phyloP scores from a whole-genome alignment of 371 early-diverging fungal species.

The Choanephora cucurbitarum region DNA sequence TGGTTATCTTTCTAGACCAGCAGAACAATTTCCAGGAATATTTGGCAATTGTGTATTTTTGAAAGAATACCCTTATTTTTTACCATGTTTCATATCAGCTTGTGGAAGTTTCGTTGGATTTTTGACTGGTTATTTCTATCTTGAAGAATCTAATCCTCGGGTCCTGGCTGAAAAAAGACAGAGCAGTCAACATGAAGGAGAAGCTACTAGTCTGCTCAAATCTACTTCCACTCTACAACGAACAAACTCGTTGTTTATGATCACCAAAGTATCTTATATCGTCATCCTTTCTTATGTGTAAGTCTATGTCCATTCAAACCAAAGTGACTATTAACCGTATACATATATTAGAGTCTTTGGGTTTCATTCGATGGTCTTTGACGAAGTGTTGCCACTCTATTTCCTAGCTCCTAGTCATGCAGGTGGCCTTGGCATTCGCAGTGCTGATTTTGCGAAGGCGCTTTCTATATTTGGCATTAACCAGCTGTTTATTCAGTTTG shows the following conservation, averaged over 20 bases:
- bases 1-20: conserved; percentile 81
- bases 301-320: conserved; percentile 14
- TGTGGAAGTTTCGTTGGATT: conserved; percentile 67
- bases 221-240: conserved; percentile 1
- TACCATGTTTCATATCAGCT: conserved; percentile 83
- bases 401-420: conserved; percentile 50
- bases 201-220: conserved; percentile 2
- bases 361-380: conserved; percentile 74
- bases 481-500: conserved; percentile 56
- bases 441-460: conserved; percentile 46
- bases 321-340: no score
- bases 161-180: conserved; percentile 21
- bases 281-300: conserved; percentile 48
- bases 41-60: conserved; percentile 73
- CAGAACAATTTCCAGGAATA: conserved; percentile 61
- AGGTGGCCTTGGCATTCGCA: conserved; percentile 51
- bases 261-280: conserved; percentile 30
- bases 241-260: conserved; percentile 13
- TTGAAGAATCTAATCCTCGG: conserved; percentile 72
- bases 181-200: conserved; percentile 8
- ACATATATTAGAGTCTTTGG: conserved; percentile 44
- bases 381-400: conserved; percentile 75
- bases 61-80: conserved; percentile 76
- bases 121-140: conserved; percentile 64
- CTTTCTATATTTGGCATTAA: conserved; percentile 49